Evolutionary conservation across 2,329 filamentous ascomycete genomes (phyloP), one percentile per base, ranked within the genome.

Genomic region (Cercospora sp.): DNA sequence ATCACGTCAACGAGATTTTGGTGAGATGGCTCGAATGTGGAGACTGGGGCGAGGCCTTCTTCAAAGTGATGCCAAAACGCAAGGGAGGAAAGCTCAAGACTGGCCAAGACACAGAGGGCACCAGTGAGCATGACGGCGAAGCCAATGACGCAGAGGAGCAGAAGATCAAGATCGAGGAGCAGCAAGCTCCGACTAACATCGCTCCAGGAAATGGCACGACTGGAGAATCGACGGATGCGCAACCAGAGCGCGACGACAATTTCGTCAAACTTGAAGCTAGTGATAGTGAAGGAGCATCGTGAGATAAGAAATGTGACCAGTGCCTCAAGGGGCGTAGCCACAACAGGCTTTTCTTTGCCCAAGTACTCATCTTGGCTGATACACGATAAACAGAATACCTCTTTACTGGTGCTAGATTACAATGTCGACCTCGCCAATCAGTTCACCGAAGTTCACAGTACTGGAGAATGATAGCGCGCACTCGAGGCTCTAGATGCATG

Each of bases 1-100:
- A 98, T 77, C 95, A 99, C 76, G 95, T 99, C 1, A 87, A 95
- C 58, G 94, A 98, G 80, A 98, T 99, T 70, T 97, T 99, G 92
- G 82, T 97, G 57, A 89, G 89, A 72, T 99, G 94, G 93, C 80
- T 99, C 64, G 93, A 97, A 79, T 88, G 87, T 60, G 92, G 91
- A 2, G 91, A 98, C 78, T 99, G 95, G 95, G 94, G 90, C 1
- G 84, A 91, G 76, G 94, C 95, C 0, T 99, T 99, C 78, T 81
- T 94, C 80, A 85, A 87, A 61, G 93, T 96, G 3, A 94, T 99
- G 73, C 95, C 95, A 0, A 93, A 93, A 80, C 85, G 95, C 70
- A 99, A 99, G 79, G 93, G 92, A 0, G 93, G 91, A 0, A 86
- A 85, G 64, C 77, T 96, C 73, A 92, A 74, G 62, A 57, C 10